Evolutionary conservation across 495 filamentous ascomycete genomes (phyloP), one percentile per base, ranked within the genome.

Genomic region (Annulohypoxylon maeteangense): DNA sequence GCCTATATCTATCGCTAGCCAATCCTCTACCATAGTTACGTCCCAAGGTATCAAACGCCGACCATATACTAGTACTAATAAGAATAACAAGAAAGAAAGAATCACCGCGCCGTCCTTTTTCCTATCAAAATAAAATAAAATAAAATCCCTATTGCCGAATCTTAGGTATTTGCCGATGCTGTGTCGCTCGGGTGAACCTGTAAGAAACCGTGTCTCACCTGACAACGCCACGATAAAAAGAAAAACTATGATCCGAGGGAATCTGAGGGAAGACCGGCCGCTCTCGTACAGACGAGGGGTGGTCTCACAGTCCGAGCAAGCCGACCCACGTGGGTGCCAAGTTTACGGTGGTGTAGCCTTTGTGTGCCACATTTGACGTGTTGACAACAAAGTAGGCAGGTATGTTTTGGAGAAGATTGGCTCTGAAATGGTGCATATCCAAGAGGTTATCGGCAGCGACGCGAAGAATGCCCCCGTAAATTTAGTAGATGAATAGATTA

Each of bases 281-380:
- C 5, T 14, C 11, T 40, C 36, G 12, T 14, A 40, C 36, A 40
- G 12, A 14, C 12, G 36, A 40, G 11, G 14, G 3, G 12, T 40
- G 12, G 36, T 40, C 36, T 40, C 36, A 40, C 36, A 14, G 11
- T 40, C 36, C 36, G 45, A 54, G 10, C 27, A 6, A 34, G 4
- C 50, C 71, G 62, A 50, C 67, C 60, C 38, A 72, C 54, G 53
- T 70, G 70, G 61, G 61, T 51, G 36, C 36, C 45, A 14, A 84
- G 1, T 84, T 86, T 47, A 79, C 63, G 32, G 78, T 69, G 34
- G 82, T 81, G 34, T 84, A 79, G 27, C 84, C 85, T 75, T 89
- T 89, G 22, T 87, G 88, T 1, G 87, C 89, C 47, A 89, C 64
- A 68, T 2, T 88, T 88, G 71, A 89, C 54, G 78, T 89, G 87